Conservation (phyloP, 345 rosid genomes). For the Lumnitzera racemosa region DNA sequence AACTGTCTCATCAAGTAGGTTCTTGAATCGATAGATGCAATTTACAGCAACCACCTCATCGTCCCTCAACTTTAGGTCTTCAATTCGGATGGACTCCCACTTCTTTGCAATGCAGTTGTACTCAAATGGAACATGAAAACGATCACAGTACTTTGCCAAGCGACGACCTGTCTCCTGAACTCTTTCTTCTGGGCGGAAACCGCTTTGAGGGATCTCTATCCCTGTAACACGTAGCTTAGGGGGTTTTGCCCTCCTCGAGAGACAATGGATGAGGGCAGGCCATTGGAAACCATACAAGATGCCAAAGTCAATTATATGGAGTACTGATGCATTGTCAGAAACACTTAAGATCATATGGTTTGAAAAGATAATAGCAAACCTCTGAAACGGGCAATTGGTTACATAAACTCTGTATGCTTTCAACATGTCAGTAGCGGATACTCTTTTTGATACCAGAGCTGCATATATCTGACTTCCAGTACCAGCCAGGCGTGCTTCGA, state of each 20-base stretch:
- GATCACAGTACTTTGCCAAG: constrained; percentile 35
- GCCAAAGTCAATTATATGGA: constrained; percentile 42
- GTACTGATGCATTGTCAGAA: constrained; percentile 21
- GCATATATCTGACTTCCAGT: constrained; percentile 16
- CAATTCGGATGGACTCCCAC: constrained; percentile 34
- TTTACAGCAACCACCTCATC: constrained; percentile 39
- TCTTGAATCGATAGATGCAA: constrained; percentile 26
- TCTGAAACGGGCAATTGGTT: constrained; percentile 29
- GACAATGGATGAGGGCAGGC: constrained; percentile 35
- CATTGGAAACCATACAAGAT: constrained; percentile 40
- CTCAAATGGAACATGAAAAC: constrained; percentile 35
- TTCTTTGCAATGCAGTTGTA: constrained; percentile 28
- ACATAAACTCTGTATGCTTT: constrained; percentile 30
- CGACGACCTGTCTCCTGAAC: constrained; percentile 34
- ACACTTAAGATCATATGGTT: constrained; percentile 22
- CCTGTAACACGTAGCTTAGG: constrained; percentile 40
- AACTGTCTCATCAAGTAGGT: constrained; percentile 36
- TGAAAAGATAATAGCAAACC: constrained; percentile 25
- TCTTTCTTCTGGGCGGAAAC: constrained; percentile 36
- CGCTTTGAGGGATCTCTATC: constrained; percentile 41
- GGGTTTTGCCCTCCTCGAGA: constrained; percentile 24
- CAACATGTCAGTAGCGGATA: constrained; percentile 27
- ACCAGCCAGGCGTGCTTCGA: constrained; percentile 34
- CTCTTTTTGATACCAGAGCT: constrained; percentile 14
- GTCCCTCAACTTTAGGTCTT: constrained; percentile 19